Base-by-base conservation (phyloP, 257 asterid genomes). In the Ajuga chamaepitys region DNA sequence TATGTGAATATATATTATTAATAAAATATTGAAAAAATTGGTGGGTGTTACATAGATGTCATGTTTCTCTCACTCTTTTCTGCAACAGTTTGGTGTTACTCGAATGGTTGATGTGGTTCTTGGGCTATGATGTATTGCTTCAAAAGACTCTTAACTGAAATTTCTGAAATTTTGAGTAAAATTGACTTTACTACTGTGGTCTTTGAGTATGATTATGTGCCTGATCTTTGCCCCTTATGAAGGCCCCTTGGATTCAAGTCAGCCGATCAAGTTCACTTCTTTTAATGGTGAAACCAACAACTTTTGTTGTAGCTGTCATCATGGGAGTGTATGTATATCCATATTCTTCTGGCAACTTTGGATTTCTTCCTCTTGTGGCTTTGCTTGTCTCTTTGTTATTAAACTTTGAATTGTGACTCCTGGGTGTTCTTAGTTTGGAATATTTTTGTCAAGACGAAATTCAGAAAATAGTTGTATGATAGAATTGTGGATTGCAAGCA, bases 231-330 rank as follows among this genome's bases (percentile, higher is more conserved):
- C 68, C n/a, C 30, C 45, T 46, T 69, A 41, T 75, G 70, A 66
- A 88, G 98, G 98, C 89, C 65, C 99, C 97, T 20, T 93, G 96
- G 96, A 89, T 93, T 75, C 99, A 93, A 84, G 95, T 93, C 66
- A 93, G 97, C 82, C 80, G 86, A 78, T 89, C 98, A 61, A 81
- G 97, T 70, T 77, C 94, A 16, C 83, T 93, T 58, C 95, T 93
- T 51, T 67, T 89, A 75, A 78, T 82, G 92, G 98, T 93, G 78
- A 87, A 85, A 80, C 96, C 98, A 46, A 74, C 73, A 45, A 56
- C 74, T 44, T 93, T 93, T 83, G 84, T 89, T 53, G 83, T 84
- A 32, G 98, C 97, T 65, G 88, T 92, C 67, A 72, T 74, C 38
- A 74, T 85, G 85, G 98, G 96, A 82, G 87, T 71, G 96, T 91